phyloP scores from a whole-genome alignment of 2,329 filamentous ascomycete genomes.

The Bipolaris gigantea region DNA sequence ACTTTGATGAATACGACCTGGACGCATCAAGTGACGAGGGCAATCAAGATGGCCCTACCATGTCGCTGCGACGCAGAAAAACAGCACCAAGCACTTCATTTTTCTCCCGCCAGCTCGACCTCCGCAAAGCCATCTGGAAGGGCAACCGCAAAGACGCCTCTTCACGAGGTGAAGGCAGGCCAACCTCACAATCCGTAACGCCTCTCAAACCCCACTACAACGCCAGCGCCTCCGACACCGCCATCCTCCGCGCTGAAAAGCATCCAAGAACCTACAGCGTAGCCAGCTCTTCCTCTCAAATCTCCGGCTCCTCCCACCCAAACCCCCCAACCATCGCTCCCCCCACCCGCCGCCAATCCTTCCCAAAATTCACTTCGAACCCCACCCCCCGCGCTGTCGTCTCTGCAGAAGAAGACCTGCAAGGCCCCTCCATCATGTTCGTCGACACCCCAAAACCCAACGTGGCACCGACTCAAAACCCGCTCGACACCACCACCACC shows the following conservation, averaged over 20 bases:
- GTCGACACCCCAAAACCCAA: conserved; percentile 50
- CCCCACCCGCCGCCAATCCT: conserved; percentile 57
- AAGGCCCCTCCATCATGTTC: conserved; percentile 76
- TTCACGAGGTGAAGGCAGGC: conserved; percentile 13
- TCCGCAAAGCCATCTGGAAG: conserved; percentile 35
- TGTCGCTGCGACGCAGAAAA: conserved; percentile 22
- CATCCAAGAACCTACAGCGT: conserved; percentile 15
- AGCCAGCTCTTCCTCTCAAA: conserved; percentile 23
- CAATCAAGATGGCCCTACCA: conserved; percentile 15
- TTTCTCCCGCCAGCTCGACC: conserved; percentile 30
- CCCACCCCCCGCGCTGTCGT: conserved; percentile 72
- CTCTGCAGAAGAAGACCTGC: conserved; percentile 60
- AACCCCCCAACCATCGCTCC: conserved; percentile 48
- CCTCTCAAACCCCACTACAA: conserved; percentile 31
- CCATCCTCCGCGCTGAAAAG: conserved; percentile 14
- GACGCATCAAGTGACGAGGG: conserved; percentile 38
- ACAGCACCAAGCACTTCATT: conserved; percentile 31
- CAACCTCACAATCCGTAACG: conserved; percentile 25
- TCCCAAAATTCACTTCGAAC: conserved; percentile 69
- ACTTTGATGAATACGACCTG: conserved; percentile 41
- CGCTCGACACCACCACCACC: conserved; percentile 10
- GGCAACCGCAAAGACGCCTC: conserved; percentile 13
- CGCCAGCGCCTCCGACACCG: conserved; percentile 34
- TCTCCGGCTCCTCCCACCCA: conserved; percentile 25
- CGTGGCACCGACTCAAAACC: conserved; percentile 23